Evolutionary conservation across 768 basidiomycete species (phyloP).

Genomic region (Cystoderma amianthinum): DNA sequence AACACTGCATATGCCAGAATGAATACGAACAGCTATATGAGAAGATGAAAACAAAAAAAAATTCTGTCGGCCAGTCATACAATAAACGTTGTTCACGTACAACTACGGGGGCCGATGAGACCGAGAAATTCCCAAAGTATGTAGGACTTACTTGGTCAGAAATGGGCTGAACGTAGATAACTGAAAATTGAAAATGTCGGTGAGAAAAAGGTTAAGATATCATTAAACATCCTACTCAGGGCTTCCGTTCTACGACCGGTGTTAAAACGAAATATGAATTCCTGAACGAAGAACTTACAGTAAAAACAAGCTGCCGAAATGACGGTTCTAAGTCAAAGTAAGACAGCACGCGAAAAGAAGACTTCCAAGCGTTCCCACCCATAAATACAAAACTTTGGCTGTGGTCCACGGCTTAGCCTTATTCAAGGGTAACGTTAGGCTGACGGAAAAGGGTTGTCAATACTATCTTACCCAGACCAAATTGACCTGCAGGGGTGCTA

Average conservation of each 20-base stretch:
- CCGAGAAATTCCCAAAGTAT: too few relatives aligned
- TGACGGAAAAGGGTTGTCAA: neutral
- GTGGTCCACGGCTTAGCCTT: constrained; percentile 15
- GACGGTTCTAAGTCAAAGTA: constrained; percentile 15
- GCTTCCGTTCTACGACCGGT: neutral
- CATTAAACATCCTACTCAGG: neutral
- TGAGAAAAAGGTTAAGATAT: neutral
- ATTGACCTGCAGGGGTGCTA: constrained; percentile 11
- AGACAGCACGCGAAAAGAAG: neutral
- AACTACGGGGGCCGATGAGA: too few relatives aligned
- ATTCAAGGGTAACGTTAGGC: neutral
- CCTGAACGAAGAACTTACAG: constrained; percentile 10
- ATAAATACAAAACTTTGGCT: constrained; percentile 16
- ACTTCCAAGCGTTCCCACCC: constrained; percentile 9
- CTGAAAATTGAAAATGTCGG: neutral
- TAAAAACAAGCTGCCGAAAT: constrained; percentile 17
- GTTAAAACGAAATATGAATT: neutral
- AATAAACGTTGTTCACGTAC: neutral
- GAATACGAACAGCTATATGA: too few relatives aligned
- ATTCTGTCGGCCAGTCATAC: too few relatives aligned
- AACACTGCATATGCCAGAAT: neutral
- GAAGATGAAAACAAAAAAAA: too few relatives aligned
- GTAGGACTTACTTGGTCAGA: neutral
- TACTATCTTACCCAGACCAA: constrained; percentile 16
- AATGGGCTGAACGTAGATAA: neutral